Conservation (phyloP, 2,329 filamentous ascomycete genomes). For the Aspergillus ruber region DNA sequence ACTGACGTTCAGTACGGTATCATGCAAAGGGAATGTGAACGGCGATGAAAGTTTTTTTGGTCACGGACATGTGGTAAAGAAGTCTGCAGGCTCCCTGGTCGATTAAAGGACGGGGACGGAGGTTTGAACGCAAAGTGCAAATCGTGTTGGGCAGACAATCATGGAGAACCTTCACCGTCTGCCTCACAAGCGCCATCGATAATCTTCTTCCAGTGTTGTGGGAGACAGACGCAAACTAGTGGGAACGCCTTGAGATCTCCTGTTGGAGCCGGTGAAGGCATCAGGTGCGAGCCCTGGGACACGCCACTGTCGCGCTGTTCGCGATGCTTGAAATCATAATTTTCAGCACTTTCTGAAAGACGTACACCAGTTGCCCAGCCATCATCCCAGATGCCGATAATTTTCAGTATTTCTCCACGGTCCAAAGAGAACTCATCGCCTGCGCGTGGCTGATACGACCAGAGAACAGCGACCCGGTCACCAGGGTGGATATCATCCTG, state of each 20-base stretch:
- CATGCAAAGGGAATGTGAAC: no score
- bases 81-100: no score
- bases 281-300: constrained; percentile 66
- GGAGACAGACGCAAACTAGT: constrained; percentile 89
- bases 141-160: constrained; percentile 12
- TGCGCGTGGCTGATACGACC: constrained; percentile 94
- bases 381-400: constrained; percentile 98
- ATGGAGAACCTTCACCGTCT: constrained; percentile 19
- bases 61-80: no score
- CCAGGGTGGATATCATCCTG: constrained; percentile 90
- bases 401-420: constrained; percentile 94
- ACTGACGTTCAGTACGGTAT: no score
- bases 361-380: constrained; percentile 95
- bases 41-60: no score
- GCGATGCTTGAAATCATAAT: constrained; percentile 73
- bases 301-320: constrained; percentile 88
- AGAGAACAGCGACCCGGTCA: constrained; percentile 83
- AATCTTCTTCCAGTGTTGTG: constrained; percentile 93
- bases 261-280: constrained; percentile 56
- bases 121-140: constrained; percentile 1
- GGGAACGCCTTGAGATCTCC: constrained; percentile 98
- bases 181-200: constrained; percentile 68
- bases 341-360: constrained; percentile 74
- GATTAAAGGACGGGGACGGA: neutral
- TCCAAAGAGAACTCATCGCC: constrained; percentile 90